Evolutionary conservation across 345 rosid species (phyloP), one percentile per base, ranked within the genome.

Genomic region (Turnera subulata): DNA sequence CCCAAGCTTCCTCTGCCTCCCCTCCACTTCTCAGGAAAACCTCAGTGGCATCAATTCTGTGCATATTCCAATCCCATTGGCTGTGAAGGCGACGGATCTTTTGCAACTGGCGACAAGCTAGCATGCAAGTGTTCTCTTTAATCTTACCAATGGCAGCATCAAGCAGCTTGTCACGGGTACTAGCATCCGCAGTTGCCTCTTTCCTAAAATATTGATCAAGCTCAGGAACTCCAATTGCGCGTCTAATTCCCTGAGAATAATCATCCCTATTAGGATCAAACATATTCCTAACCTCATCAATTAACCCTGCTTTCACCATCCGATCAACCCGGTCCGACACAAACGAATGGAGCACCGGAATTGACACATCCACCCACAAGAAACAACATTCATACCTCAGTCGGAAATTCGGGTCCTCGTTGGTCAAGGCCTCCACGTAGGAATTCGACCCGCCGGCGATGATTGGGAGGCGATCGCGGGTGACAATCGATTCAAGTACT

Each of bases 361-460:
- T 59, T 8, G 82, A 56, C 16, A 86, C 98, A 24, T 91, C 92
- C 16, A 91, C 85, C 96, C 98, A 88, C 17, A 91, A 62, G 65
- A 91, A 86, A 58, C 86, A 86, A 21, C 85, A 92, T 5, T 80
- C 84, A 26, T 86, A 75, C 67, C 78, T 77, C n/a, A 57, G 58
- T n/a, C 63, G 92, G 23, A 92, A 88, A 17, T 88, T 78, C 11
- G 75, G 64, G 50, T 77, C 79, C 0, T 68, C 64, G 52, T 82
- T 80, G 51, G 76, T 91, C 45, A 92, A 72, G 6, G 88, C 88
- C 43, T 83, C 75, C 20, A 92, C 72, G 67, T 77, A 88, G 11
- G 98, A 92, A 40, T 86, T 92, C 1, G 98, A 92, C 11, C 98
- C 98, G 0, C 98, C 98, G 1, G 93, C 95, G 16, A 92, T 74